These are phyloP conservation scores for Mycena sp. DNA, from an alignment of 1,284 basidiomycete species.

Conservation along the genomic window DNA sequence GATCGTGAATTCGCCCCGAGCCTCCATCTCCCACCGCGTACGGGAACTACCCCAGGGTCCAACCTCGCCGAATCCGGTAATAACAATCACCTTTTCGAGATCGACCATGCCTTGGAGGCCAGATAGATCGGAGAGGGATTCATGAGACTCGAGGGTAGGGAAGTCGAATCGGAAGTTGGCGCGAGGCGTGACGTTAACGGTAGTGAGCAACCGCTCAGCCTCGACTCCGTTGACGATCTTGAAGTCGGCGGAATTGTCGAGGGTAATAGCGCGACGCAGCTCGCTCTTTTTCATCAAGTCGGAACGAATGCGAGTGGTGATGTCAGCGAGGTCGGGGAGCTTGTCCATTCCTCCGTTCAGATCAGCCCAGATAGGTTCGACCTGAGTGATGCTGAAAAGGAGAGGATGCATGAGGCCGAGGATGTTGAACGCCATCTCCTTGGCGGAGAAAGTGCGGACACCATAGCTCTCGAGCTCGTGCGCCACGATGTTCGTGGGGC, in stretches of 20 bases:
- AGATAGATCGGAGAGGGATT: slow-evolving; percentile 76
- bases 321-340: slow-evolving; percentile 92
- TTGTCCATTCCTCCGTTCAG: slow-evolving; percentile 98
- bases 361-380: slow-evolving; percentile 99
- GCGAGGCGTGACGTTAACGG: slow-evolving; percentile 92
- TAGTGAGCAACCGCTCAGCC: slow-evolving; percentile 93
- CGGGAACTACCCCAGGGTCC: slow-evolving; percentile 99
- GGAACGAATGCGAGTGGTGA: slow-evolving; percentile 87
- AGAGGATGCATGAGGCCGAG: slow-evolving; percentile 98
- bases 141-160: slow-evolving; percentile 79
- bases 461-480: slow-evolving; percentile 95
- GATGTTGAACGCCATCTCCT: slow-evolving; percentile 99
- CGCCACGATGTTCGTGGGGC: slow-evolving; percentile 93
- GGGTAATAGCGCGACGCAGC: slow-evolving; percentile 90
- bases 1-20: slow-evolving; percentile 92
- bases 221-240: slow-evolving; percentile 91
- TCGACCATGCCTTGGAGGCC: slow-evolving; percentile 90
- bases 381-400: slow-evolving; percentile 99
- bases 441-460: slow-evolving; percentile 97
- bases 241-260: slow-evolving; percentile 96
- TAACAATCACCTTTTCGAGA: slow-evolving; percentile 94
- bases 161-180: slow-evolving; percentile 98
- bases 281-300: slow-evolving; percentile 86
- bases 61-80: slow-evolving; percentile 97
- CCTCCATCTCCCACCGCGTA: slow-evolving; percentile 99